Conservation (phyloP, 1,284 basidiomycete genomes). For the Stygiomarasmius scandens region DNA sequence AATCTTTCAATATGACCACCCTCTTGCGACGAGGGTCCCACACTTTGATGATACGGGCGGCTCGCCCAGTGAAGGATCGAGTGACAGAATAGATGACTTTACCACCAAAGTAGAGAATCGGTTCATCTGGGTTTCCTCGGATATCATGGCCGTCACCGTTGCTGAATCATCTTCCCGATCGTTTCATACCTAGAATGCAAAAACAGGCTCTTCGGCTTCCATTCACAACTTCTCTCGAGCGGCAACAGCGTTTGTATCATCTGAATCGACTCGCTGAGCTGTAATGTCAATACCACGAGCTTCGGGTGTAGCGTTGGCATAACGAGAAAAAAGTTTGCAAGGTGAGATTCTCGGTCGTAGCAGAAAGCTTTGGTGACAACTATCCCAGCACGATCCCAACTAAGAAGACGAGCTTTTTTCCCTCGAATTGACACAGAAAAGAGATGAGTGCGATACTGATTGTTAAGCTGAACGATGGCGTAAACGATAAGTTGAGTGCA, state of each 20-base stretch:
- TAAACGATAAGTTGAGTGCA: constrained; percentile 24
- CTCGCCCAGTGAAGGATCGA: constrained; percentile 1
- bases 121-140: too few relatives aligned
- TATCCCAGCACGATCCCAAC: constrained; percentile 31
- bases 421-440: constrained; percentile 29
- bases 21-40: constrained; percentile 4
- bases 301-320: constrained; percentile 14
- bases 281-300: constrained; percentile 26
- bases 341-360: constrained; percentile 19
- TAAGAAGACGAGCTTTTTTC: constrained; percentile 25
- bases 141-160: too few relatives aligned
- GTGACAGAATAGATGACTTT: neutral
- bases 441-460: constrained; percentile 24
- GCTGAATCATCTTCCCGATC: neutral
- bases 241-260: constrained; percentile 11
- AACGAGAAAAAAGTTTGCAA: constrained; percentile 31
- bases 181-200: constrained; percentile 2
- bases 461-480: constrained; percentile 12
- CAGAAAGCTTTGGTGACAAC: constrained; percentile 30
- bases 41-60: constrained; percentile 10
- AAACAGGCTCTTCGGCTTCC: neutral
- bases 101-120: neutral
- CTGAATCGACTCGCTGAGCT: constrained; percentile 8
- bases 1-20: constrained; percentile 26
- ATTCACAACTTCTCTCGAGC: neutral